Base-by-base conservation (phyloP, 306 rosid species). In the Fagus sylvatica region DNA sequence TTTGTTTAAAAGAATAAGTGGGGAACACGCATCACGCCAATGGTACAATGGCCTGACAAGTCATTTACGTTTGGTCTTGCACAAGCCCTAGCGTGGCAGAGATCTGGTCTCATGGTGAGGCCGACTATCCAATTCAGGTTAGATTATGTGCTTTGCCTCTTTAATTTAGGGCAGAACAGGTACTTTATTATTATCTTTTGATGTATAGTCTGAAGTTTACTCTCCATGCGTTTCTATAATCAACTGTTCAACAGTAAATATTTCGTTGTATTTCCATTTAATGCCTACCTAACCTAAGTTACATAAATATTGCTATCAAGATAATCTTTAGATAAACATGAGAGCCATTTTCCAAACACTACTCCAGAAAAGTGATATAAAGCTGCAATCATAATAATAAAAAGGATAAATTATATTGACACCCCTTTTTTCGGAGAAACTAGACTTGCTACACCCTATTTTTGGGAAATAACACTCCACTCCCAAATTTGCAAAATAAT, bases 11-110 rank as follows among this genome's bases (percentile, higher is more conserved):
- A 96, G 99, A 96, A 88, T 83, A 93, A 93, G 81, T 90, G 93
- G 91, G 99, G 99, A 87, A 93, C 98, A 68, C 82, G 96, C 74
- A 80, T 96, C 55, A 91, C 98, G 53, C 99, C 99, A 5, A 84
- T 87, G 88, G 77, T 93, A 68, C 99, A 96, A 70, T 90, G 91
- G 98, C 99, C 99, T 48, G 99, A 96, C 76, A 96, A 93, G 79
- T 96, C 99, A 37, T 84, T 96, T 81, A 86, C 98, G 16, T 72
- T 96, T 75, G 97, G 90, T 74, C 79, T 96, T 87, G 86, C 93
- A 65, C 99, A 96, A 87, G 93, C 98, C 74, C 83, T 96, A 87
- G 97, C 96, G 72, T 96, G 99, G 98, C 85, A 93, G 90, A 87
- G 93, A 84, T 91, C 98, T 59, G 99, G 98, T 89, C 98, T 96